phyloP scores from a whole-genome alignment of 192 early-diverging fungal species.

The Entomortierella beljakovae region DNA sequence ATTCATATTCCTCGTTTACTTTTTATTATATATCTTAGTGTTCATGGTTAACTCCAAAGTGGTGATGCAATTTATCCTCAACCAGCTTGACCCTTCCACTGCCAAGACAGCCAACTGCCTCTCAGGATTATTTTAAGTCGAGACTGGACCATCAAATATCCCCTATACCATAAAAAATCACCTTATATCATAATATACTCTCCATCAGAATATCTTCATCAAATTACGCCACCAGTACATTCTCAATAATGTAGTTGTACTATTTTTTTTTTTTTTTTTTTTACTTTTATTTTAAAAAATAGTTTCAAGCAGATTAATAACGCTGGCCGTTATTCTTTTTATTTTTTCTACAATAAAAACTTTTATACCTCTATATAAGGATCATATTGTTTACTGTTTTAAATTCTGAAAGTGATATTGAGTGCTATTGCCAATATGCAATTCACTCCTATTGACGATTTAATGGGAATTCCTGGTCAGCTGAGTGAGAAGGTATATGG shows the following conservation, averaged over 20 bases:
- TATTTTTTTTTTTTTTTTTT: slow-evolving; percentile 7
- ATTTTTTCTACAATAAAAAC: no score
- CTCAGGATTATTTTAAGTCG: not conserved
- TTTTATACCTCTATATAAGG: no score
- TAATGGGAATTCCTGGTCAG: no score
- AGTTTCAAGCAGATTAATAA: not conserved
- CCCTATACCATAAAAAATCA: no score
- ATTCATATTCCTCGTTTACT: not conserved
- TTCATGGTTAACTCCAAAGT: slow-evolving; percentile 40
- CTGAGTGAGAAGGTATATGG: no score
- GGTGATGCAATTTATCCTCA: slow-evolving; percentile 31
- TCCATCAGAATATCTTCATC: no score
- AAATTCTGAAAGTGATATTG: no score
- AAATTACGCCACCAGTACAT: not conserved
- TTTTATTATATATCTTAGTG: slow-evolving; percentile 7
- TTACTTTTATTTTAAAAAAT: not conserved
- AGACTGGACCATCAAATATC: no score
- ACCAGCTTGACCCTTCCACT: slow-evolving; percentile 34
- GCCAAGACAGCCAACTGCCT: slow-evolving; percentile 44
- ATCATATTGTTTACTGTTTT: no score
- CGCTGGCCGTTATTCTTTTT: slow-evolving; percentile 6
- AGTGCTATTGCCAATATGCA: no score
- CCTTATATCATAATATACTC: no score
- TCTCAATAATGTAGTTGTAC: not conserved
- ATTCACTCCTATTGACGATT: no score